Percentiles rank a stretch among this genome's conserved stretches.
Evolutionary conservation across 1,284 basidiomycete species (phyloP).

Genomic region (Marasmius tenuissimus): DNA sequence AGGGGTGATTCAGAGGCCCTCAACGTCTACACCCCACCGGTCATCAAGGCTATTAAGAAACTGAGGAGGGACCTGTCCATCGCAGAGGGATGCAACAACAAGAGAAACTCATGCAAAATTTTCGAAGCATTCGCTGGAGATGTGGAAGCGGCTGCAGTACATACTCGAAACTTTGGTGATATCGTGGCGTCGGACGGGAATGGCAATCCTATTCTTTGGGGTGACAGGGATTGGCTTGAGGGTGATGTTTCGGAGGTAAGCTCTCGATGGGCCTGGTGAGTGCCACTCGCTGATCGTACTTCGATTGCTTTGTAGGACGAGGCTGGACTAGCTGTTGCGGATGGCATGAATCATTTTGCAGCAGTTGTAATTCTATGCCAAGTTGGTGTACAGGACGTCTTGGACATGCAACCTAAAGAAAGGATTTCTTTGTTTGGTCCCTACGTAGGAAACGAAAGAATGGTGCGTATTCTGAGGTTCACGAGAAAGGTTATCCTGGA

Average conservation of each 20-base stretch:
- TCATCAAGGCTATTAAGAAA: conserved; percentile 64
- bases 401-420: conserved; percentile 48
- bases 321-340: conserved; percentile 44
- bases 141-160: conserved; percentile 55
- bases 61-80: conserved; percentile 61
- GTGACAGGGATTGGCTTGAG: conserved; percentile 57
- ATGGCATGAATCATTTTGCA: conserved; percentile 68
- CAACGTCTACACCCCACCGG: conserved; percentile 58
- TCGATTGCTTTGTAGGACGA: conserved; percentile 47
- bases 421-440: conserved; percentile 45
- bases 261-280: not conserved
- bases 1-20: conserved; percentile 21
- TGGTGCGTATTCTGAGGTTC: conserved; percentile 42
- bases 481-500: conserved; percentile 9
- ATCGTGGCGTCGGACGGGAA: conserved; percentile 43
- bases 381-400: conserved; percentile 51
- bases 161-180: conserved; percentile 57
- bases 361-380: conserved; percentile 62
- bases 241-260: conserved; percentile 53
- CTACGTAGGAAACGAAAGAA: conserved; percentile 49
- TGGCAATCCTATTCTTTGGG: conserved; percentile 53
- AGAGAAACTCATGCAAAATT: conserved; percentile 39
- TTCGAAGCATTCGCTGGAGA: conserved; percentile 60
- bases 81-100: conserved; percentile 53
- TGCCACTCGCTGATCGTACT: not conserved